These are phyloP conservation scores for Logfia minima DNA, from an alignment of 129 eudicot genomes.

Conservation along the genomic window DNA sequence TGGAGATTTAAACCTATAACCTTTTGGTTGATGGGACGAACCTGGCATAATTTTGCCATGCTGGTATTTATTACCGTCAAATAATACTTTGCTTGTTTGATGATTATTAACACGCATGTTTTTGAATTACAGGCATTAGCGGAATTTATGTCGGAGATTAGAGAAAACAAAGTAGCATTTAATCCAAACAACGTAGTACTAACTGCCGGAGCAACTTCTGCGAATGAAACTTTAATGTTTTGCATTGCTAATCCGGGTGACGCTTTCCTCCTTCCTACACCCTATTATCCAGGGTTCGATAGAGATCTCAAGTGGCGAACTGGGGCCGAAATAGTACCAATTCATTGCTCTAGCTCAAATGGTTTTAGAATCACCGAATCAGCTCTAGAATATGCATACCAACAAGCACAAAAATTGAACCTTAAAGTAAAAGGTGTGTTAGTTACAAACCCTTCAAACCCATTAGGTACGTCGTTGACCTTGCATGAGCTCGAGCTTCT, in stretches of 20 bases:
- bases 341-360: slow-evolving; percentile 64
- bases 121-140: slow-evolving; percentile 52
- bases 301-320: slow-evolving; percentile 88
- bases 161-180: slow-evolving; percentile 63
- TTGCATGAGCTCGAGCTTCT: slow-evolving; percentile 67
- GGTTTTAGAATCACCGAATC: slow-evolving; percentile 58
- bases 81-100: background rate
- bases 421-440: slow-evolving; percentile 80
- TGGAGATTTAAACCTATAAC: background rate
- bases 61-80: background rate
- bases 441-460: slow-evolving; percentile 92
- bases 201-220: slow-evolving; percentile 82
- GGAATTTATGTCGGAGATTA: slow-evolving; percentile 63
- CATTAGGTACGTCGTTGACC: slow-evolving; percentile 73
- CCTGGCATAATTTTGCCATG: background rate
- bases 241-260: slow-evolving; percentile 77
- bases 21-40: background rate
- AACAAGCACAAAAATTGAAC: slow-evolving; percentile 57
- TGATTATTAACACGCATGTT: background rate
- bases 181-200: slow-evolving; percentile 64
- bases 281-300: slow-evolving; percentile 87
- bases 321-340: slow-evolving; percentile 68
- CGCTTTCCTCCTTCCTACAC: slow-evolving; percentile 75
- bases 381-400: slow-evolving; percentile 68
- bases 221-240: slow-evolving; percentile 70